phyloP scores from a whole-genome alignment of 2,329 filamentous ascomycete genomes.

The Ascochyta clinopodiicola region DNA sequence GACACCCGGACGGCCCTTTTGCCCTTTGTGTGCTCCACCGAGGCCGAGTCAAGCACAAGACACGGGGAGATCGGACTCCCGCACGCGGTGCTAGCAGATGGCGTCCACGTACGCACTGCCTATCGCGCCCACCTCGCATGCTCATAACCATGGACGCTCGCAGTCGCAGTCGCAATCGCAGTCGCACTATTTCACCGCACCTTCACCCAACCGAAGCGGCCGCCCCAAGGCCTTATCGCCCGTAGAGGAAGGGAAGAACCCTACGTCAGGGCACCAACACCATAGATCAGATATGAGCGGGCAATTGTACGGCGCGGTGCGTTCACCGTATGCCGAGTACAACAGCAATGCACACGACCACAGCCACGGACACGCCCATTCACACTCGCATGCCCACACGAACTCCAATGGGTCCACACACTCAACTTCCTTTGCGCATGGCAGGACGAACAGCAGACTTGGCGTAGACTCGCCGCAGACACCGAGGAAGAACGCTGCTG shows the following conservation, averaged over 20 bases:
- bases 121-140: conserved; percentile 38
- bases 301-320: conserved; percentile 41
- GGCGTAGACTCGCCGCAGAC: conserved; percentile 50
- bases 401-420: conserved; percentile 39
- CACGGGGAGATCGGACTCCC: conserved; percentile 23
- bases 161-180: conserved; percentile 29
- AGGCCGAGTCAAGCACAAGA: conserved; percentile 23
- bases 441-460: conserved; percentile 44
- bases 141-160: conserved; percentile 48
- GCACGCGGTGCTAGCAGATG: conserved; percentile 42
- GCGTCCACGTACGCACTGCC: conserved; percentile 56
- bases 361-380: conserved; percentile 33
- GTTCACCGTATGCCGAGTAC: conserved; percentile 38
- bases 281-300: conserved; percentile 42
- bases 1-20: conserved; percentile 14
- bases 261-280: conserved; percentile 35
- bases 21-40: conserved; percentile 20
- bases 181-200: conserved; percentile 41
- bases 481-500: conserved; percentile 16
- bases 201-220: conserved; percentile 29
- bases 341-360: conserved; percentile 33
- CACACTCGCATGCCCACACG: conserved; percentile 35
- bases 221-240: conserved; percentile 30
- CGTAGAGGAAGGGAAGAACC: conserved; percentile 24
- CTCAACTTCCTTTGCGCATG: conserved; percentile 39